A percentile compares a stretch with the other conserved stretches of the same genome.
These are phyloP conservation scores for Rhizopogon roseolus DNA, from an alignment of 768 basidiomycete species.

Conservation along the genomic window DNA sequence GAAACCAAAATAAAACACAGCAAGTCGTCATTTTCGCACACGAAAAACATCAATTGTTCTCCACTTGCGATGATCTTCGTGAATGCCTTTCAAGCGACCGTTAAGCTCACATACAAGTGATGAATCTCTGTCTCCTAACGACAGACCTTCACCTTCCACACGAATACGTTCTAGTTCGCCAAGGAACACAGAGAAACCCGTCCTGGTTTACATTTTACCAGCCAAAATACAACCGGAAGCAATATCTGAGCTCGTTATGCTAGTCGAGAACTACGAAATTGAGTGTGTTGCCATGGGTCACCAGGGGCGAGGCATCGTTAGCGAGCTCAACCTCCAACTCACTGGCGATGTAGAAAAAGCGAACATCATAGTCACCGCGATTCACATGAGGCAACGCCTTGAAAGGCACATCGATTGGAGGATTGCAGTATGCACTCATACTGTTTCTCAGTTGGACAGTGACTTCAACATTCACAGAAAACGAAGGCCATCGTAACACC, in stretches of 20 bases:
- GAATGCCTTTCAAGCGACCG: not conserved
- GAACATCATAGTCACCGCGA: constrained; percentile 61
- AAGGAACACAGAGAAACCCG: constrained; percentile 1
- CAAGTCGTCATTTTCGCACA: not conserved
- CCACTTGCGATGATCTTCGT: not conserved
- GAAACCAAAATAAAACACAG: too few species aligned
- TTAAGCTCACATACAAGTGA: not conserved
- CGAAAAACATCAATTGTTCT: not conserved
- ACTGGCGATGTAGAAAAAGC: constrained; percentile 42
- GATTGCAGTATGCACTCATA: constrained; percentile 47
- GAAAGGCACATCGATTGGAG: constrained; percentile 67
- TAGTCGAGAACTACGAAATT: constrained; percentile 16
- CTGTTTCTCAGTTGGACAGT: not conserved
- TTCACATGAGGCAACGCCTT: constrained; percentile 62
- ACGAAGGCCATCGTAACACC: constrained; percentile 66
- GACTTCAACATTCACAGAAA: constrained; percentile 35
- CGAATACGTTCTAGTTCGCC: constrained; percentile 6
- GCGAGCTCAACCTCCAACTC: constrained; percentile 25
- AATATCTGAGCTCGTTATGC: constrained; percentile 19
- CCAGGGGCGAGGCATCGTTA: not conserved
- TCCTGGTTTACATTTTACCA: constrained; percentile 26
- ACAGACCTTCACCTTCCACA: constrained; percentile 11
- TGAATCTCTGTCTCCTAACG: not conserved
- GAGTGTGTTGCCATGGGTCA: not conserved
- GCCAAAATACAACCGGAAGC: constrained; percentile 22